phyloP scores from a whole-genome alignment of 345 rosid genomes.

The Aurinia saxatilis region DNA sequence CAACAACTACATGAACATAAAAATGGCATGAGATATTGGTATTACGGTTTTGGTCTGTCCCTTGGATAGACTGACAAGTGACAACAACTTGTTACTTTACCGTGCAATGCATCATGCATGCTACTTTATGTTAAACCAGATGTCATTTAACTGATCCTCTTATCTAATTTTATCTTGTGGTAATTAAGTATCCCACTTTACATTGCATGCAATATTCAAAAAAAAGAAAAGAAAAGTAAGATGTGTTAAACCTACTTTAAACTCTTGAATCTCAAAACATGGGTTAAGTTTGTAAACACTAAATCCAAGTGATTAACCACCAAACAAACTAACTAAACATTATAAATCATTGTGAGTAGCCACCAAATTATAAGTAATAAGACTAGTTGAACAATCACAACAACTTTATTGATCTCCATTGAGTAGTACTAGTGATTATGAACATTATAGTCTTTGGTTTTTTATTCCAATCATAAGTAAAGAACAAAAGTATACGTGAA shows the following conservation, averaged over 20 bases:
- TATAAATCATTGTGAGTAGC: neutral
- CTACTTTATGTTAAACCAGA: neutral
- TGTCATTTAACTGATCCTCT: neutral
- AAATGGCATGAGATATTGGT: no score
- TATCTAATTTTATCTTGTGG: no score
- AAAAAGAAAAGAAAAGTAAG: no score
- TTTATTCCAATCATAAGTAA: slow-evolving; percentile 22
- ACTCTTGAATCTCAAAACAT: no score
- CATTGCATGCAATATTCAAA: no score
- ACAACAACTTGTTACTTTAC: no score
- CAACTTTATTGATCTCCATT: slow-evolving; percentile 17
- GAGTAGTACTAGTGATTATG: slow-evolving; percentile 21
- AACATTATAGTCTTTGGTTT: slow-evolving; percentile 12
- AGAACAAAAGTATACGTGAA: slow-evolving; percentile 33
- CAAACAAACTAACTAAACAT: neutral
- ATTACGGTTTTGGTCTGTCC: no score
- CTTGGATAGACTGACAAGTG: no score
- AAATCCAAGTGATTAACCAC: slow-evolving; percentile 4
- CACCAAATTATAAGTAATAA: slow-evolving; percentile 3
- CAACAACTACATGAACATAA: no score
- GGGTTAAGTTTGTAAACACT: neutral
- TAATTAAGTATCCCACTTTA: no score
- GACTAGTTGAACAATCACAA: slow-evolving; percentile 19
- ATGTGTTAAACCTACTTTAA: no score
- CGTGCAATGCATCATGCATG: no score